Conservation (phyloP, 257 asterid species). For the Sherardia arvensis region DNA sequence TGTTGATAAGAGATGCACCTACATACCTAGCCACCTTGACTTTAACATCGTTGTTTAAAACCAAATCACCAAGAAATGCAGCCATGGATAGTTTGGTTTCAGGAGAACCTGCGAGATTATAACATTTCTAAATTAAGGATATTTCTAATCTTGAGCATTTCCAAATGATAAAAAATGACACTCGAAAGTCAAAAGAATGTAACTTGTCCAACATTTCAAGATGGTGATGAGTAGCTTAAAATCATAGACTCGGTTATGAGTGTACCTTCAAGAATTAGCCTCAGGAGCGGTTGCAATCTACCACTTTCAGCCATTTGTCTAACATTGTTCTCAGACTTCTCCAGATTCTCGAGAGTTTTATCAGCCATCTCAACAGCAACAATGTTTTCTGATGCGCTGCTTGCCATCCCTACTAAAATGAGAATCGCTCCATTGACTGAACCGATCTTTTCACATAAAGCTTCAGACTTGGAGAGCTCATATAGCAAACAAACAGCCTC, state of each 20-base stretch:
- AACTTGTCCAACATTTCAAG: too few species aligned
- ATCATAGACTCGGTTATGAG: not conserved
- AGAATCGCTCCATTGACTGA: slow-evolving; percentile 80
- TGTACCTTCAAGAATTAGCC: slow-evolving; percentile 75
- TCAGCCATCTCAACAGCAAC: slow-evolving; percentile 74
- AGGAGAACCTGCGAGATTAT: slow-evolving; percentile 53
- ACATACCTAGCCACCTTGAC: slow-evolving; percentile 63
- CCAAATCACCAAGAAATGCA: slow-evolving; percentile 73
- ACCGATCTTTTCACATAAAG: slow-evolving; percentile 75
- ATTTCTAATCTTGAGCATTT: not conserved
- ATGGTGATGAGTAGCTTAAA: not conserved
- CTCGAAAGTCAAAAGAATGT: not conserved
- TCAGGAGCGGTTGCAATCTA: slow-evolving; percentile 73
- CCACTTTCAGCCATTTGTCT: slow-evolving; percentile 91
- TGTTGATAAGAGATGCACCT: slow-evolving; percentile 70
- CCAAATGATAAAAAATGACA: not conserved
- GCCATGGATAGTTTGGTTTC: slow-evolving; percentile 91
- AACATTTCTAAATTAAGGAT: not conserved
- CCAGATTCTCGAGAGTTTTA: slow-evolving; percentile 68
- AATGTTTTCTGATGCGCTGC: slow-evolving; percentile 80
- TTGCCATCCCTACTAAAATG: slow-evolving; percentile 79
- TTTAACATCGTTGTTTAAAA: slow-evolving; percentile 65
- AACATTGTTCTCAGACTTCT: slow-evolving; percentile 76
- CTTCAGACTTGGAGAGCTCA: slow-evolving; percentile 79
- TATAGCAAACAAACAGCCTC: slow-evolving; percentile 76